Base-by-base conservation (phyloP, 192 early-diverging fungal species). In the Coemansia sp. region DNA sequence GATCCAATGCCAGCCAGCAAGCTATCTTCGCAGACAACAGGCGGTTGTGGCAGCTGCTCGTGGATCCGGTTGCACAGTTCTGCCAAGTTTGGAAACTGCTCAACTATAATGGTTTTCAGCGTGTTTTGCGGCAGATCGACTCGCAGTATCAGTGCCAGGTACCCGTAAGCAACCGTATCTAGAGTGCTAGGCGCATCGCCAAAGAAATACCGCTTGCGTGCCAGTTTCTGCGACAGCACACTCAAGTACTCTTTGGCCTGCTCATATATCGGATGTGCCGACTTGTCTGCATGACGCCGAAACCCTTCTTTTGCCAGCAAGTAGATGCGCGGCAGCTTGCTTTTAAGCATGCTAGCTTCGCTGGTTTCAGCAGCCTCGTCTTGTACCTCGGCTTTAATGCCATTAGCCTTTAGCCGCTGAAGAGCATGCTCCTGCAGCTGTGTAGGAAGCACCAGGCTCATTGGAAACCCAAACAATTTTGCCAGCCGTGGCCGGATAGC, bases 121-220 rank as follows among this genome's bases (percentile, higher is more conserved):
- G 70, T 64, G 48, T 58, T 56, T 32, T 79, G 76, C 9, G 88
- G 83, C 28, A 95, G 77, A 17, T 88, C 76, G n/a, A 92, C 84
- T 36, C 84, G 86, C 40, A 84, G 46, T 21, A 92, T 84, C 40
- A 91, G 65, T n/a, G 91, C 80, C 18, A 97, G 76, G 62, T 94
- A 86, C 12, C 88, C 91, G 68, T 87, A 97, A 10, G 81, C 88
- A 31, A 93, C 75, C 9, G 87, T 85, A 65, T 97, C 94, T 7
- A 95, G 70, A 11, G 87, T 82, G 10, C 85, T 83, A 3, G 90
- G 84, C 10, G 82, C 85, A 53, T 84, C 71, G 5, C 92, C 93
- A 72, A 92, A 93, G 57, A 97, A 90, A 63, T 85, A 97, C 1
- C 81, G 76, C 50, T 92, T 80, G 7, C 81, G 66, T 14, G 85